phyloP scores from a whole-genome alignment of 176 grass and related monocot genomes.

The Areca catechu region DNA sequence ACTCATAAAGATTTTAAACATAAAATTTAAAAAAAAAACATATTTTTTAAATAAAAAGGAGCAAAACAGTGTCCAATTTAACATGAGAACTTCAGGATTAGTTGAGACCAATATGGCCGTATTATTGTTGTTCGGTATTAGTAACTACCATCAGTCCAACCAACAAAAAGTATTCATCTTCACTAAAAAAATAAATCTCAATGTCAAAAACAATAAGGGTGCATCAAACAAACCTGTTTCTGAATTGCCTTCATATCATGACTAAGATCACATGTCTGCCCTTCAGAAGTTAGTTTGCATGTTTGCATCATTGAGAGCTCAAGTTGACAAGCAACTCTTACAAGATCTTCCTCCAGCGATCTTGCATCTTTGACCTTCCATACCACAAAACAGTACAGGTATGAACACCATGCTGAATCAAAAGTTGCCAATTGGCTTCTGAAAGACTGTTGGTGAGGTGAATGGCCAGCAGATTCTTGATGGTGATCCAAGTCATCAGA shows the following conservation, averaged over 20 bases:
- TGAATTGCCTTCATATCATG: conserved; percentile 96
- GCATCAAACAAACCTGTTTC: conserved; percentile 55
- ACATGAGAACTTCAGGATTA: too few relatives aligned
- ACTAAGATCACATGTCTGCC: conserved; percentile 46
- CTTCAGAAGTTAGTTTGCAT: conserved; percentile 47
- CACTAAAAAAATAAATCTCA: too few relatives aligned
- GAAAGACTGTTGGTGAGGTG: conserved; percentile 31
- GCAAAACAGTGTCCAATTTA: too few relatives aligned
- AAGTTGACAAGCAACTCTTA: conserved; percentile 85
- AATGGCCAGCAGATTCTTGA: conserved; percentile 7
- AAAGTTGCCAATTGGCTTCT: conserved; percentile 48
- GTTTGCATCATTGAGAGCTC: conserved; percentile 99
- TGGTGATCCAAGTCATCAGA: conserved; percentile 7
- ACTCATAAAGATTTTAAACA: too few relatives aligned
- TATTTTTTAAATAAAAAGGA: too few relatives aligned
- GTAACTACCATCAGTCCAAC: too few relatives aligned
- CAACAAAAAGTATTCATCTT: too few relatives aligned
- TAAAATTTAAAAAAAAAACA: too few relatives aligned
- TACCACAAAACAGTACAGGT: conserved; percentile 83
- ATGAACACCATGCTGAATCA: conserved; percentile 71
- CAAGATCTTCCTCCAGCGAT: conserved; percentile 85
- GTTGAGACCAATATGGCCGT: too few relatives aligned
- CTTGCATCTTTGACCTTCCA: conserved; percentile 98
- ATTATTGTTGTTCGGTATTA: too few relatives aligned
- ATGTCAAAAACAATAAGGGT: conserved; percentile 1